Percentiles rank a stretch among this genome's conserved stretches.
These are phyloP conservation scores for Excoecaria cochinchinensis DNA, from an alignment of 345 rosid genomes.

Conservation along the genomic window DNA sequence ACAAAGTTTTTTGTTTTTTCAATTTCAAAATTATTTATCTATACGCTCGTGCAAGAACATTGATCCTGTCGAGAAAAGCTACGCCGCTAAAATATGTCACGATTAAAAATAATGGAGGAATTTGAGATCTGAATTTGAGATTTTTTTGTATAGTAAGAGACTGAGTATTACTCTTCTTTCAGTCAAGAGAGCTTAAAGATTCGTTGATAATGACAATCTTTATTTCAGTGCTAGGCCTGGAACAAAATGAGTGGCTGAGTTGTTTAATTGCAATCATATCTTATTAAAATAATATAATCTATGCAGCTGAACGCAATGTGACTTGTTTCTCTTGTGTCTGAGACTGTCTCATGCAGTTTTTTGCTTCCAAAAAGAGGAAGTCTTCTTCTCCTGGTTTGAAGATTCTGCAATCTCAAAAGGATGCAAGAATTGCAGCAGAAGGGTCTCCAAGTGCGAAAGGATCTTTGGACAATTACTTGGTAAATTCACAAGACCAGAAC, in stretches of 20 bases:
- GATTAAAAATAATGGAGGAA: not conserved
- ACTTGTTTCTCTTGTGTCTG: conserved; percentile 13
- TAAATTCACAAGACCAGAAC: conserved; percentile 43
- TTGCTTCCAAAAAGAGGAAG: conserved; percentile 75
- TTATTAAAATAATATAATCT: not conserved
- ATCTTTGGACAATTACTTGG: conserved; percentile 62
- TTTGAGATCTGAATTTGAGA: not conserved
- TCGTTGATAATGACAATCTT: not conserved
- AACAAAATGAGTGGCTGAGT: not conserved
- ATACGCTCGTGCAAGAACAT: not conserved
- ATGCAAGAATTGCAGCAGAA: conserved; percentile 45
- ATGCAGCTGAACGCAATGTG: not conserved
- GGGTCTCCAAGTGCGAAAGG: conserved; percentile 70
- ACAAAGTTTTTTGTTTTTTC: not conserved
- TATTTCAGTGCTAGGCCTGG: not conserved
- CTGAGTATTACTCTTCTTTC: not conserved
- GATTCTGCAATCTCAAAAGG: conserved; percentile 50
- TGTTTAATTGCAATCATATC: not conserved
- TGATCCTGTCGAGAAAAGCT: not conserved
- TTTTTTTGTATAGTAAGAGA: not conserved
- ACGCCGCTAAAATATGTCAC: not conserved
- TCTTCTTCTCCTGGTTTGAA: conserved; percentile 59
- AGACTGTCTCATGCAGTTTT: conserved; percentile 50
- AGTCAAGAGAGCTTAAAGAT: not conserved
- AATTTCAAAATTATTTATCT: not conserved